phyloP scores from a whole-genome alignment of 768 basidiomycete species.

The Tulasnella calospora region DNA sequence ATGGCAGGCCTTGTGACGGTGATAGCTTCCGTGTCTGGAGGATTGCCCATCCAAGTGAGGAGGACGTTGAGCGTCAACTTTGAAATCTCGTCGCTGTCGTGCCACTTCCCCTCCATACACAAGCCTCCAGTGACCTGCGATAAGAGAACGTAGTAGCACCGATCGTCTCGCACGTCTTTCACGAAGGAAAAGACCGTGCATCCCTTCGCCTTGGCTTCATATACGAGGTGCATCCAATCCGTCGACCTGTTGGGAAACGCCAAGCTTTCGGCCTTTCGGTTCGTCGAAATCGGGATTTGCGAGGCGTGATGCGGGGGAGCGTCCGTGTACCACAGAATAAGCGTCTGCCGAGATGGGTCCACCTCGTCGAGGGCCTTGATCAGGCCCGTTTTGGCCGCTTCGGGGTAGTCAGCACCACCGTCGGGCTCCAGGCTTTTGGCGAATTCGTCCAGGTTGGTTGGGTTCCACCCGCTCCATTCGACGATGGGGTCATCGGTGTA shows the following conservation, averaged over 20 bases:
- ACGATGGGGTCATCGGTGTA: slow-evolving; percentile 31
- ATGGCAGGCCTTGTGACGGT: slow-evolving; percentile 17
- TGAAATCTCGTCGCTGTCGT: slow-evolving; percentile 30
- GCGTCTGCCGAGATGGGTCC: slow-evolving; percentile 29
- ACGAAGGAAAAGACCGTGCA: slow-evolving; percentile 33
- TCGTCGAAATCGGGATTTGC: slow-evolving; percentile 23
- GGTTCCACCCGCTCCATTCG: slow-evolving; percentile 33
- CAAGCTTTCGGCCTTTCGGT: slow-evolving; percentile 30
- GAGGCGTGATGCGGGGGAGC: slow-evolving; percentile 34
- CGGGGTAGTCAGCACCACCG: slow-evolving; percentile 35
- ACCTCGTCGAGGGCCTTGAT: slow-evolving; percentile 32
- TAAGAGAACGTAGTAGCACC: slow-evolving; percentile 32
- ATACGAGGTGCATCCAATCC: slow-evolving; percentile 35
- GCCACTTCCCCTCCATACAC: slow-evolving; percentile 29
- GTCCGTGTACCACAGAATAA: slow-evolving; percentile 36
- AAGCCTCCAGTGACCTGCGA: slow-evolving; percentile 33
- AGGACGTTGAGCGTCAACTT: slow-evolving; percentile 33
- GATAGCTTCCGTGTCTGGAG: slow-evolving; percentile 26
- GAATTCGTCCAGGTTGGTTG: slow-evolving; percentile 29
- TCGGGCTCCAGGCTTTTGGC: slow-evolving; percentile 27
- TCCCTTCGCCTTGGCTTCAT: slow-evolving; percentile 30
- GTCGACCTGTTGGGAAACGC: slow-evolving; percentile 32
- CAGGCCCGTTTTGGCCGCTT: slow-evolving; percentile 35
- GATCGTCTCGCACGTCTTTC: slow-evolving; percentile 14
- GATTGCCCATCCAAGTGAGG: slow-evolving; percentile 35